These are phyloP conservation scores for Penicillium griseofulvum DNA, from an alignment of 2,329 filamentous ascomycete genomes.

Conservation along the genomic window DNA sequence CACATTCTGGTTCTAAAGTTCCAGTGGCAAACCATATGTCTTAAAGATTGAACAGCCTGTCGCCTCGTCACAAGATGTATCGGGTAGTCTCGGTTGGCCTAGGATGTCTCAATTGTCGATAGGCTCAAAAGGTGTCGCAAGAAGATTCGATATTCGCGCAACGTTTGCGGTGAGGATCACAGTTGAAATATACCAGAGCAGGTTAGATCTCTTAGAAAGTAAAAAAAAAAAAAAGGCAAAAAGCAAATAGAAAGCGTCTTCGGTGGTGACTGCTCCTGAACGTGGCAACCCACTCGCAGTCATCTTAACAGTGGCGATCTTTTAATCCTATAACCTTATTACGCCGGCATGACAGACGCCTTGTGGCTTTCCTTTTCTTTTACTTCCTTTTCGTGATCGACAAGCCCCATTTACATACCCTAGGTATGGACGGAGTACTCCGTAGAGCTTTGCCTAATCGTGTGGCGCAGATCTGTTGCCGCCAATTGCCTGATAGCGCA, in stretches of 20 bases:
- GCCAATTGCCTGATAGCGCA: background rate
- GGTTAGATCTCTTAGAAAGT: background rate
- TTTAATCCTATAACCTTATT: constrained; percentile 17
- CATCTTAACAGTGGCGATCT: constrained; percentile 16
- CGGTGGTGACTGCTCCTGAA: constrained; percentile 18
- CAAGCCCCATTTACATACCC: background rate
- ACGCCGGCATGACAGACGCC: background rate
- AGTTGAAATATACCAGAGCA: background rate
- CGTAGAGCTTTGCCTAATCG: background rate
- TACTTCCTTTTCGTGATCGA: background rate
- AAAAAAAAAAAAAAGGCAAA: too few relatives aligned
- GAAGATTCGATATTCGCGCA: background rate
- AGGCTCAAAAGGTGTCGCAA: constrained; percentile 1
- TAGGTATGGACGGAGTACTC: background rate
- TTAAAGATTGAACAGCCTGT: constrained; percentile 6
- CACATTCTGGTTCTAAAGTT: background rate
- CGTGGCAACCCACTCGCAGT: constrained; percentile 19
- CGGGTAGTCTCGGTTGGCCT: constrained; percentile 17
- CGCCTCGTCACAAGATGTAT: constrained; percentile 6
- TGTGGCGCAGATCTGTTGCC: background rate
- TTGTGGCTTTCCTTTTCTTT: background rate
- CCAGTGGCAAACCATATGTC: constrained; percentile 13
- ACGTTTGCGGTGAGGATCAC: background rate
- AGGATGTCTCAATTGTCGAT: background rate
- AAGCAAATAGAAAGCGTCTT: constrained; percentile 3